Evolutionary conservation across 2,329 filamentous ascomycete species (phyloP).

Genomic region (Epichloe sibirici): DNA sequence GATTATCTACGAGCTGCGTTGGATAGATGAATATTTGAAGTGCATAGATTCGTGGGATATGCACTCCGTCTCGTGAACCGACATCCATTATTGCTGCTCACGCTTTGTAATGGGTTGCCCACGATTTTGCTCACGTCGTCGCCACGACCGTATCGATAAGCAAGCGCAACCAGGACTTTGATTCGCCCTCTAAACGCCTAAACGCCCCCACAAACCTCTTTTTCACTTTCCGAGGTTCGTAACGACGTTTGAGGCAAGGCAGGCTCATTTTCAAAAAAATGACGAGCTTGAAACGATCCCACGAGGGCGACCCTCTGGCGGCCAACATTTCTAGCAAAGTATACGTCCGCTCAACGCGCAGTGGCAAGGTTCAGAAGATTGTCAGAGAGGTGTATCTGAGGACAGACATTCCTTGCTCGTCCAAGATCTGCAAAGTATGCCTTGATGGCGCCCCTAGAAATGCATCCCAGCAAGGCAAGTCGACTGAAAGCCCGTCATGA

Average conservation of each 20-base stretch:
- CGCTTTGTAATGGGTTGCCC: too few species aligned
- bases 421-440: slow-evolving; percentile 71
- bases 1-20: too few species aligned
- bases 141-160: slow-evolving; percentile 19
- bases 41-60: too few species aligned
- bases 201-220: slow-evolving; percentile 9
- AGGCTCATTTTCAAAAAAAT: slow-evolving; percentile 26
- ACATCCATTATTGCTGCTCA: too few species aligned
- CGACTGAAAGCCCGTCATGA: background rate
- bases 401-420: slow-evolving; percentile 95
- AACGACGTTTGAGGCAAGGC: slow-evolving; percentile 4
- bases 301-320: slow-evolving; percentile 39
- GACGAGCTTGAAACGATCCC: slow-evolving; percentile 52
- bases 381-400: slow-evolving; percentile 92
- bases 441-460: slow-evolving; percentile 63
- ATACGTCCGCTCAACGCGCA: slow-evolving; percentile 88
- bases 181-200: slow-evolving; percentile 11
- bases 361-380: slow-evolving; percentile 97
- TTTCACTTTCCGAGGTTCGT: slow-evolving; percentile 4
- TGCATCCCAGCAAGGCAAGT: slow-evolving; percentile 62
- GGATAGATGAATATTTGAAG: too few species aligned
- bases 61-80: too few species aligned
- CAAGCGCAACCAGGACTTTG: slow-evolving; percentile 13
- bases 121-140: background rate
- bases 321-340: slow-evolving; percentile 87